Conservation (phyloP, 805 yeast species). For the Pichia kluyveri region DNA sequence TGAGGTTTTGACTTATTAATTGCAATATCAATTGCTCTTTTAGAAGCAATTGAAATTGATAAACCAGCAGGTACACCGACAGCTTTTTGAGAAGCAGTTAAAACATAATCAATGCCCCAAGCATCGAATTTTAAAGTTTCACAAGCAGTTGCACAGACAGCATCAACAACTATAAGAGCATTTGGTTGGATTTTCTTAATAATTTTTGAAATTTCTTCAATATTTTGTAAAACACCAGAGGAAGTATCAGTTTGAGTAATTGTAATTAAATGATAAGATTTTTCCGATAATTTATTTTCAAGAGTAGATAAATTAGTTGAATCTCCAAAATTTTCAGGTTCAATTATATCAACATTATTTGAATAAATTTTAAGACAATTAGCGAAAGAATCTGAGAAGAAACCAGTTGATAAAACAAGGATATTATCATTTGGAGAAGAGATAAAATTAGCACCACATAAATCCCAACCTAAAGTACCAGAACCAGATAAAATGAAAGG, state of each 20-base stretch:
- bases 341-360: constrained; percentile 63
- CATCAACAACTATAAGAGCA: constrained; percentile 80
- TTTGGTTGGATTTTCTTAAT: constrained; percentile 65
- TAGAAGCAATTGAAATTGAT: constrained; percentile 65
- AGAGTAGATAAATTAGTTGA: constrained; percentile 49
- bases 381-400: constrained; percentile 76
- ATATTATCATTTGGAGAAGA: constrained; percentile 52
- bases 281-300: constrained; percentile 41
- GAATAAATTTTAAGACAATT: constrained; percentile 67
- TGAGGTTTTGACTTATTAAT: constrained; percentile 37
- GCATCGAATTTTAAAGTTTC: constrained; percentile 77
- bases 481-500: constrained; percentile 81
- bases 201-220: constrained; percentile 50
- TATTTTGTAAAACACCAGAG: constrained; percentile 80
- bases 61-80: constrained; percentile 92
- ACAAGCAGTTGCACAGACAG: constrained; percentile 90
- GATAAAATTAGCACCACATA: constrained; percentile 70
- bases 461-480: constrained; percentile 94
- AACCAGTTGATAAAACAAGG: constrained; percentile 83
- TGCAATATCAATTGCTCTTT: constrained; percentile 62
- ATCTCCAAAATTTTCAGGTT: constrained; percentile 62
- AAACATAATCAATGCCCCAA: constrained; percentile 84
- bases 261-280: constrained; percentile 56
- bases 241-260: constrained; percentile 96
- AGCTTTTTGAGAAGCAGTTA: constrained; percentile 94